Percentiles rank a stretch among this genome's conserved stretches.
These are phyloP conservation scores for Fusarium sublunatum DNA, from an alignment of 2,329 filamentous ascomycete genomes.

Conservation along the genomic window DNA sequence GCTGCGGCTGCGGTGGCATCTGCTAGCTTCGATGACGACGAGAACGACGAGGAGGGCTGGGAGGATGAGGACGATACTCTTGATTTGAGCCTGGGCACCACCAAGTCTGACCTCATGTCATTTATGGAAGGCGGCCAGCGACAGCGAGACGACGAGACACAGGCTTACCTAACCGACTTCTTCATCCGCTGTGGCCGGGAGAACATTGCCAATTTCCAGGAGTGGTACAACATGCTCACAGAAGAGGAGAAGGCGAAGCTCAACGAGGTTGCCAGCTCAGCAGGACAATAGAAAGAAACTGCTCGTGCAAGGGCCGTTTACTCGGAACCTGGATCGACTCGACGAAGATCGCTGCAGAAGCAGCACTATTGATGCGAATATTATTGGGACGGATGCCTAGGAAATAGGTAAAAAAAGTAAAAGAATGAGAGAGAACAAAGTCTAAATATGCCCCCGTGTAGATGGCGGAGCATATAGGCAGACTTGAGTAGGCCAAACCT, in stretches of 20 bases:
- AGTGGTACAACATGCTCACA: conserved; percentile 67
- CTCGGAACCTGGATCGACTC: conserved; percentile 12
- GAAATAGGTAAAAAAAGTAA: not conserved
- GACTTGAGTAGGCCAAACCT: not conserved
- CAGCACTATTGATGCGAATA: not conserved
- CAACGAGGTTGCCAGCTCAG: conserved; percentile 60
- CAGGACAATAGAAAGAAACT: conserved; percentile 45
- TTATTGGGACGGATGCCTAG: not conserved
- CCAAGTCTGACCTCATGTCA: conserved; percentile 83
- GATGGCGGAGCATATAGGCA: conserved; percentile 29
- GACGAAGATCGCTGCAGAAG: conserved; percentile 19
- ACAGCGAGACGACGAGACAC: conserved; percentile 88
- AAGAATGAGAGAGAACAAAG: not conserved
- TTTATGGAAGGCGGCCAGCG: conserved; percentile 72
- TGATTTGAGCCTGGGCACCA: conserved; percentile 77
- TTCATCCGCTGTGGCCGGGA: conserved; percentile 72
- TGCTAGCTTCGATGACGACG: conserved; percentile 69
- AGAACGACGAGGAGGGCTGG: conserved; percentile 85
- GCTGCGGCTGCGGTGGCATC: conserved; percentile 72
- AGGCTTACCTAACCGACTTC: conserved; percentile 84
- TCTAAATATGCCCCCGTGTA: not conserved
- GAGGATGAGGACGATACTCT: conserved; percentile 84
- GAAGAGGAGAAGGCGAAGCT: conserved; percentile 68
- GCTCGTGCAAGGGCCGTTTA: not conserved
- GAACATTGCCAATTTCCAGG: conserved; percentile 66